phyloP scores from a whole-genome alignment of 140 eudicot genomes.

The Erigeron philadelphicus region DNA sequence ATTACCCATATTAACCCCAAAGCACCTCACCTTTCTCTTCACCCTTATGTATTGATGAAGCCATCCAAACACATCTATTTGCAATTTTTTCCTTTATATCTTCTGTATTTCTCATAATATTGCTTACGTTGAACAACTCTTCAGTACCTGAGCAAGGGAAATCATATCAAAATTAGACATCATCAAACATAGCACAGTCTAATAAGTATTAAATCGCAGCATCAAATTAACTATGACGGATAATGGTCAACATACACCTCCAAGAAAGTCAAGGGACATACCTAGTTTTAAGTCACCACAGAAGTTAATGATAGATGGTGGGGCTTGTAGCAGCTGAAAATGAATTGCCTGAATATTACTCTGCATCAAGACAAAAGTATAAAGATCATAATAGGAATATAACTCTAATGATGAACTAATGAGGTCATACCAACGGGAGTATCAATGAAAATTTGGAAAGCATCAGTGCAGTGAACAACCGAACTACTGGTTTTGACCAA shows the following conservation, averaged over 20 bases:
- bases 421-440: conserved; percentile 66
- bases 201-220: too few relatives aligned
- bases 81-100: conserved; percentile 41
- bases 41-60: conserved; percentile 87
- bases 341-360: conserved; percentile 74
- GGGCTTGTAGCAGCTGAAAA: conserved; percentile 85
- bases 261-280: conserved; percentile 29
- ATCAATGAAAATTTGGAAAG: conserved; percentile 83
- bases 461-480: conserved; percentile 51
- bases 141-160: conserved; percentile 40
- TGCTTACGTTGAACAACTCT: conserved; percentile 31
- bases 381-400: conserved; percentile 16
- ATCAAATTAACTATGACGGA: neutral
- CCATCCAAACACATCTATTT: conserved; percentile 84
- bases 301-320: conserved; percentile 57
- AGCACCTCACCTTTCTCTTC: conserved; percentile 69
- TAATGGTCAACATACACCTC: conserved; percentile 8
- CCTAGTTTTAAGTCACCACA: conserved; percentile 81
- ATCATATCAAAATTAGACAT: neutral
- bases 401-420: neutral
- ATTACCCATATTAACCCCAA: neutral
- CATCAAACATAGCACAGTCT: neutral
- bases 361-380: conserved; percentile 29
- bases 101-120: conserved; percentile 32
- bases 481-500: conserved; percentile 65